Evolutionary conservation across 495 filamentous ascomycete species (phyloP), one percentile per base, ranked within the genome.

Genomic region (Penicillium bialowiezense): DNA sequence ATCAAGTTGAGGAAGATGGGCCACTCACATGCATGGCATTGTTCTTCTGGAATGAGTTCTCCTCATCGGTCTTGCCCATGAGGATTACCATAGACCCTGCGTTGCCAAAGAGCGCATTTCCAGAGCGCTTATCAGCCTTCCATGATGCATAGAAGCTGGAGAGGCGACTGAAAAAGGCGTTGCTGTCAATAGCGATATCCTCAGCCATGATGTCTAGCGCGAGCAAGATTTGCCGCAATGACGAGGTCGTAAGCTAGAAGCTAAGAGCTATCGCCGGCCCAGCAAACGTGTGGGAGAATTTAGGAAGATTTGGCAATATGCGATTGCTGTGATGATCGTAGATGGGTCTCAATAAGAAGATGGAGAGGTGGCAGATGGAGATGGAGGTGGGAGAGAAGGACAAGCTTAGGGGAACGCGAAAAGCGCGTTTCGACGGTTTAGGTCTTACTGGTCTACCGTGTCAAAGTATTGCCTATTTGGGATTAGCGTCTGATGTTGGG

Each of bases 31-130:
- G 91, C 70, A 96, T 86, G 26, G 93, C 89, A 69, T 96, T 95
- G 56, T 88, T 92, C 76, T 99, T 99, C 64, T 89, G 83, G 58
- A 90, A 95, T 48, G 84, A 79, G 49, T 82, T 85, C 24, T 80
- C 76, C 55, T 95, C 90, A 64, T 93, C 90, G 51, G 89, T 91
- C 75, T 96, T 97, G 57, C 93, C 93, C 83, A 97, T 89, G 49
- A 92, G 73, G 48, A 96, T 81, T 55, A 93, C 75, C 60, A 97
- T 88, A 20, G 91, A 95, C 12, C 83, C 83, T 32, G 79, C 91
- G 44, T 90, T 92, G 40, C 78, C 80, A 66, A 97, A 99, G 44
- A 91, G 72, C 61, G 83, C 78, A 72, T 95, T 84, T 39, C 67
- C 69, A 6, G 74, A 70, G 54, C 93, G 88, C 74, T 91, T 96